A percentile compares a stretch with the other conserved stretches of the same genome.
phyloP scores from a whole-genome alignment of 2,329 filamentous ascomycete species.

The Exutisphaerella laricina region DNA sequence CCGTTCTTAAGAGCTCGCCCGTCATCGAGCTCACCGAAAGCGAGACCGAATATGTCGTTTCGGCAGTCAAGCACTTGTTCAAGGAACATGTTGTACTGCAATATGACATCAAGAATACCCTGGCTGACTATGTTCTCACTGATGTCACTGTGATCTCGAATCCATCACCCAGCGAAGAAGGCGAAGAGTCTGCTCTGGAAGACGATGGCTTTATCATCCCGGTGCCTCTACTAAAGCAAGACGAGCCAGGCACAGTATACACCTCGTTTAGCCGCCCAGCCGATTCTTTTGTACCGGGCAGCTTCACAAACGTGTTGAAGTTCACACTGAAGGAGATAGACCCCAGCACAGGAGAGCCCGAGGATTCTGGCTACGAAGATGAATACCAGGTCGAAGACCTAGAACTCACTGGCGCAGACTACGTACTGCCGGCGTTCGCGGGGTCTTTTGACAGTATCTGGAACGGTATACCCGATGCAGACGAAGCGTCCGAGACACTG shows the following conservation, averaged over 20 bases:
- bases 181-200: constrained; percentile 71
- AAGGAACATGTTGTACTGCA: constrained; percentile 94
- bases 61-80: constrained; percentile 93
- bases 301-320: constrained; percentile 88
- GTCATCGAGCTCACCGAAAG: constrained; percentile 89
- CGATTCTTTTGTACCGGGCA: constrained; percentile 71
- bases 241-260: constrained; percentile 89
- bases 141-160: constrained; percentile 79
- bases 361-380: constrained; percentile 89
- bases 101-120: constrained; percentile 96
- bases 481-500: constrained; percentile 84
- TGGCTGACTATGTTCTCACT: constrained; percentile 83
- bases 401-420: constrained; percentile 85
- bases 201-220: constrained; percentile 87
- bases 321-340: constrained; percentile 99
- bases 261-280: constrained; percentile 84
- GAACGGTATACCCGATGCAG: constrained; percentile 69
- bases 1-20: constrained; percentile 83
- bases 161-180: constrained; percentile 74
- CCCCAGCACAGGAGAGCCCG: constrained; percentile 84
- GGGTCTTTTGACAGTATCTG: constrained; percentile 94
- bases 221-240: constrained; percentile 71
- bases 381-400: constrained; percentile 96
- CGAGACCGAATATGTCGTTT: constrained; percentile 95
- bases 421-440: constrained; percentile 86